Conservation (phyloP, 257 asterid genomes). For the Parsonsia alboflavescens region DNA sequence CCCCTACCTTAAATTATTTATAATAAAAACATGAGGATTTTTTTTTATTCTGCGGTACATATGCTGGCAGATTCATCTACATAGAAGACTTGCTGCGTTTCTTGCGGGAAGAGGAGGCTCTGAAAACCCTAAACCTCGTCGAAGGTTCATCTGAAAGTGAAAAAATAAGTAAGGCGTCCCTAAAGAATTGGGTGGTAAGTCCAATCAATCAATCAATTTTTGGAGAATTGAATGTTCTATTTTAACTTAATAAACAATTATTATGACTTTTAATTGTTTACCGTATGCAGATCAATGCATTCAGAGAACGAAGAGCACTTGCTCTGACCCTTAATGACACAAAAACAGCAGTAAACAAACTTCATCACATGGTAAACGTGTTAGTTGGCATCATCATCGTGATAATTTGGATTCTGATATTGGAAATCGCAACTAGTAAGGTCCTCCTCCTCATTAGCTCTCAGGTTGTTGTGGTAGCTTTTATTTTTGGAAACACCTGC, state of each 20-base stretch:
- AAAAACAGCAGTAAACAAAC: slow-evolving; percentile 81
- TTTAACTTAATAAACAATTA: too few species aligned
- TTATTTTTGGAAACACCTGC: slow-evolving; percentile 81
- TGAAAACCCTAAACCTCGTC: slow-evolving; percentile 47
- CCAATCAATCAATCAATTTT: too few species aligned
- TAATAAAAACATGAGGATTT: too few species aligned
- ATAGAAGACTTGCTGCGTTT: slow-evolving; percentile 70
- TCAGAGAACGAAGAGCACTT: slow-evolving; percentile 81
- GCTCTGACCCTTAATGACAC: slow-evolving; percentile 85
- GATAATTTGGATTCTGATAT: slow-evolving; percentile 55
- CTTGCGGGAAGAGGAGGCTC: slow-evolving; percentile 72
- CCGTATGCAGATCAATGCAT: slow-evolving; percentile 56
- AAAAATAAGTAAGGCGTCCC: slow-evolving; percentile 63
- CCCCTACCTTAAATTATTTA: too few species aligned
- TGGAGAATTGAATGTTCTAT: too few species aligned
- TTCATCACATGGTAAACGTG: slow-evolving; percentile 68
- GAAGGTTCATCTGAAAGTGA: slow-evolving; percentile 69
- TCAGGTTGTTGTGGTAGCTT: slow-evolving; percentile 83
- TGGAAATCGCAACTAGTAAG: slow-evolving; percentile 64
- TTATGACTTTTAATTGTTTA: too few species aligned
- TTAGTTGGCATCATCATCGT: slow-evolving; percentile 51
- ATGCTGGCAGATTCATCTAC: slow-evolving; percentile 55
- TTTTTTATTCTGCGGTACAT: not conserved
- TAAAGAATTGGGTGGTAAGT: slow-evolving; percentile 94
- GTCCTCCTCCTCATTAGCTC: slow-evolving; percentile 71